Conservation (phyloP, 2,329 filamentous ascomycete genomes). For the Sarocladium brachiariae region DNA sequence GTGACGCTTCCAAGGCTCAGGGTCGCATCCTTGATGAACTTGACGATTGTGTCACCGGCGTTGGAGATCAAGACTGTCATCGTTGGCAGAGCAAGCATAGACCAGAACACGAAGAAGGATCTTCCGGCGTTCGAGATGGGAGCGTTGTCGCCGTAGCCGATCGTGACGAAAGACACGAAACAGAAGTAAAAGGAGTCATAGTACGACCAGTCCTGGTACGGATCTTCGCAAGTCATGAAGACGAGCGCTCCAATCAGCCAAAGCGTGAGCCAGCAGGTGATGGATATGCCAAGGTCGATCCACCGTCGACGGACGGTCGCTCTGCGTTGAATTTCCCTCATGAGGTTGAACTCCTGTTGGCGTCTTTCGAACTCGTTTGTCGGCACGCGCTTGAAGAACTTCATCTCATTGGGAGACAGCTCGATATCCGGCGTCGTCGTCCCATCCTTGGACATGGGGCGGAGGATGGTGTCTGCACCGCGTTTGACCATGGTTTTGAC, state of each 20-base stretch:
- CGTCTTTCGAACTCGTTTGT: slow-evolving; percentile 50
- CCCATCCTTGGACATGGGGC: slow-evolving; percentile 33
- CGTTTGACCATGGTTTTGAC: slow-evolving; percentile 38
- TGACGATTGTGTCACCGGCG: slow-evolving; percentile 77
- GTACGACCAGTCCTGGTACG: slow-evolving; percentile 60
- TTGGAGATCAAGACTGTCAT: slow-evolving; percentile 83
- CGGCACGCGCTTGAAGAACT: slow-evolving; percentile 10
- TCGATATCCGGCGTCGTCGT: slow-evolving; percentile 3
- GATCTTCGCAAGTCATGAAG: slow-evolving; percentile 50
- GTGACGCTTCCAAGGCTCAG: slow-evolving; percentile 51
- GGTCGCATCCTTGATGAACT: slow-evolving; percentile 47
- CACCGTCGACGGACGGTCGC: slow-evolving; percentile 63
- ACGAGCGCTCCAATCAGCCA: slow-evolving; percentile 77
- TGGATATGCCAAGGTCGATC: slow-evolving; percentile 63
- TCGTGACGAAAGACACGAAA: slow-evolving; percentile 75
- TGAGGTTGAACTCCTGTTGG: slow-evolving; percentile 66
- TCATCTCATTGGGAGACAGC: slow-evolving; percentile 12
- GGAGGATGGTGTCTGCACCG: slow-evolving; percentile 40
- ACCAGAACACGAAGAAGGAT: slow-evolving; percentile 92
- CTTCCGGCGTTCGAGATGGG: slow-evolving; percentile 73
- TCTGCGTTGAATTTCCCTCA: slow-evolving; percentile 70
- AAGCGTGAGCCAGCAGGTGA: slow-evolving; percentile 61
- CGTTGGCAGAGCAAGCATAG: slow-evolving; percentile 74
- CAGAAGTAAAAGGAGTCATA: slow-evolving; percentile 81
- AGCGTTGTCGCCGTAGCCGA: slow-evolving; percentile 78